Conservation (phyloP, 2,329 filamentous ascomycete species). For the Dothidotthia symphoricarpi region DNA sequence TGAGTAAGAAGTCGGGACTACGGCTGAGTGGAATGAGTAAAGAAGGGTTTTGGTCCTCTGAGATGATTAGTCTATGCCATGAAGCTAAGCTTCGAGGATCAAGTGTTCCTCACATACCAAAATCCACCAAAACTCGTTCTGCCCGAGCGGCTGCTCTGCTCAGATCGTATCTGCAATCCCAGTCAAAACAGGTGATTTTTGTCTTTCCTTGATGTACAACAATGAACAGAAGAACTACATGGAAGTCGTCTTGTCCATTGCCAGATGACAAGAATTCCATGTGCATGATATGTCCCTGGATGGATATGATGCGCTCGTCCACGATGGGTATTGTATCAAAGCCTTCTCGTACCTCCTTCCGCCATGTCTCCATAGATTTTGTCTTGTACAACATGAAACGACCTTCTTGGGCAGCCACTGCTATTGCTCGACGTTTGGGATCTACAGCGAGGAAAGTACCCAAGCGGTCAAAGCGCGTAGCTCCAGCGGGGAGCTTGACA, state of each 20-base stretch:
- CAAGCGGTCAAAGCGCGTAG: constrained; percentile 55
- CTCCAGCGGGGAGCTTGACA: constrained; percentile 59
- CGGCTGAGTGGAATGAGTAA: constrained; percentile 44
- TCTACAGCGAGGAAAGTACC: constrained; percentile 73
- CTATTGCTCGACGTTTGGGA: constrained; percentile 63
- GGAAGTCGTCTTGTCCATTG: constrained; percentile 62
- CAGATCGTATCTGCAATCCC: constrained; percentile 50
- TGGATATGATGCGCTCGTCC: constrained; percentile 46
- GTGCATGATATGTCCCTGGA: constrained; percentile 73
- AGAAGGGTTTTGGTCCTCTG: constrained; percentile 39
- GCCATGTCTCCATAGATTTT: constrained; percentile 55
- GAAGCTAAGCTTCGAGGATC: not conserved
- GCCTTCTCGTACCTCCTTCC: constrained; percentile 43
- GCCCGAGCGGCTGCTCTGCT: constrained; percentile 25
- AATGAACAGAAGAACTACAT: constrained; percentile 73
- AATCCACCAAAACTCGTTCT: constrained; percentile 27
- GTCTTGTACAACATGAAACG: constrained; percentile 72
- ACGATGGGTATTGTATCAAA: constrained; percentile 60
- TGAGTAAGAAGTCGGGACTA: constrained; percentile 45
- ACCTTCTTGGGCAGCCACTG: constrained; percentile 68
- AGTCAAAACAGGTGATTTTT: constrained; percentile 53
- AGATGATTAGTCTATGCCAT: constrained; percentile 8
- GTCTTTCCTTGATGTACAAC: constrained; percentile 47
- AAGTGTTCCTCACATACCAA: constrained; percentile 20
- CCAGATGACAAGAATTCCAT: constrained; percentile 82